Percentiles rank a stretch among this genome's conserved stretches.
Conservation (phyloP, 2,329 filamentous ascomycete species). For the Chaetomium sp. region DNA sequence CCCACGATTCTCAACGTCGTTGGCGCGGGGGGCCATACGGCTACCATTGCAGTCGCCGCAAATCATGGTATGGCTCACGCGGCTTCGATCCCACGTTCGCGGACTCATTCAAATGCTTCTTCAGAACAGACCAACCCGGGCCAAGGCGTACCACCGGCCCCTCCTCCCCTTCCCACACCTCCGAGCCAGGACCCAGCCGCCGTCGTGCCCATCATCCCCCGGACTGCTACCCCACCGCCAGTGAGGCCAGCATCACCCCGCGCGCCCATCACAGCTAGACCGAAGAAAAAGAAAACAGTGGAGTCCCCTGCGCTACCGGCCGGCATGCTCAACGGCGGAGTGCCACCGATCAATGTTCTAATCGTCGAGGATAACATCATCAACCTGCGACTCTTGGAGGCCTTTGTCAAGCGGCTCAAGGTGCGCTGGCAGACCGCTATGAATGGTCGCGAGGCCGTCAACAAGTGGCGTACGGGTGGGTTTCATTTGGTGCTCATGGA, state of each 20-base stretch:
- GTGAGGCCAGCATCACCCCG: slow-evolving; percentile 42
- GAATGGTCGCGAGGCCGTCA: slow-evolving; percentile 88
- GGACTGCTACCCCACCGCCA: slow-evolving; percentile 49
- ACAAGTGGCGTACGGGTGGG: slow-evolving; percentile 85
- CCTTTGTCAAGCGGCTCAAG: slow-evolving; percentile 91
- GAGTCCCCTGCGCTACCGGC: slow-evolving; percentile 45
- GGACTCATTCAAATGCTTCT: slow-evolving; percentile 52
- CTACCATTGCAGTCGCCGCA: slow-evolving; percentile 15
- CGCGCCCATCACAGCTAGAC: slow-evolving; percentile 31
- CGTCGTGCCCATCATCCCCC: slow-evolving; percentile 34
- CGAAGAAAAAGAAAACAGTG: slow-evolving; percentile 33
- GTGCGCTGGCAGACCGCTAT: slow-evolving; percentile 97
- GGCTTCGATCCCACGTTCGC: slow-evolving; percentile 40
- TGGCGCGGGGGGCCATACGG: slow-evolving; percentile 34
- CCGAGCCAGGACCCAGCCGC: slow-evolving; percentile 42
- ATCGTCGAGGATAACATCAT: slow-evolving; percentile 99
- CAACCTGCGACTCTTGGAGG: slow-evolving; percentile 87
- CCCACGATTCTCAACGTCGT: slow-evolving; percentile 63
- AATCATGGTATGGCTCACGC: slow-evolving; percentile 35
- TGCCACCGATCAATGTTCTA: slow-evolving; percentile 93
- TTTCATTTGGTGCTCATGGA: slow-evolving; percentile 98
- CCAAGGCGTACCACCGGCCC: slow-evolving; percentile 33
- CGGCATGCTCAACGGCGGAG: slow-evolving; percentile 68
- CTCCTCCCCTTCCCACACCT: slow-evolving; percentile 46
- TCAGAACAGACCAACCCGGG: slow-evolving; percentile 40